phyloP scores from a whole-genome alignment of 495 filamentous ascomycete species.

The Daldinia childiae region DNA sequence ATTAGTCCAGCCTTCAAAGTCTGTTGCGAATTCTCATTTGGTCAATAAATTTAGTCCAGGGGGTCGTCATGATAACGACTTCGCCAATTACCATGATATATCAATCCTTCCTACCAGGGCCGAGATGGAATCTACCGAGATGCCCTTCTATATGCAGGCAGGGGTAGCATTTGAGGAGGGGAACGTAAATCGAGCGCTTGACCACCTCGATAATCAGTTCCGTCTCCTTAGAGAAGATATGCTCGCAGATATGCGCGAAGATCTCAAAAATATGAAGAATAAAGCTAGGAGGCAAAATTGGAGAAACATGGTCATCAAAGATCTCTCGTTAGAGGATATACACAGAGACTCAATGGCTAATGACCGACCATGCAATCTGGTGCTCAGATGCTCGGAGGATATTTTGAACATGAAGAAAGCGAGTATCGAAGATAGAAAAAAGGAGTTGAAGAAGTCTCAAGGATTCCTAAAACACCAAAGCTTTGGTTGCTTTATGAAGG shows the following conservation, averaged over 20 bases:
- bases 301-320: conserved; percentile 39
- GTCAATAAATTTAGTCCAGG: conserved; percentile 57
- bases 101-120: conserved; percentile 73
- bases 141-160: conserved; percentile 66
- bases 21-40: not conserved
- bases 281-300: conserved; percentile 53
- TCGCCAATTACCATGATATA: conserved; percentile 67
- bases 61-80: conserved; percentile 84
- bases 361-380: conserved; percentile 53
- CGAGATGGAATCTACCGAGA: conserved; percentile 68
- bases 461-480: conserved; percentile 67
- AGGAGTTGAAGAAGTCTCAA: conserved; percentile 58
- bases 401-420: conserved; percentile 54
- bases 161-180: conserved; percentile 50
- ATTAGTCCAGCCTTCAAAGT: conserved; percentile 23
- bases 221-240: conserved; percentile 80
- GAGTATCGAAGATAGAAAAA: conserved; percentile 50
- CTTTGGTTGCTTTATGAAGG: conserved; percentile 66
- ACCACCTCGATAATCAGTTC: conserved; percentile 81
- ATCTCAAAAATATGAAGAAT: conserved; percentile 58
- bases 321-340: conserved; percentile 36
- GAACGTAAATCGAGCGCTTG: conserved; percentile 52
- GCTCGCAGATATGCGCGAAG: conserved; percentile 71
- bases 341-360: conserved; percentile 43
- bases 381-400: conserved; percentile 55